Evolutionary conservation across 495 filamentous ascomycete genomes (phyloP).

Genomic region (Alectoria sarmentosa): DNA sequence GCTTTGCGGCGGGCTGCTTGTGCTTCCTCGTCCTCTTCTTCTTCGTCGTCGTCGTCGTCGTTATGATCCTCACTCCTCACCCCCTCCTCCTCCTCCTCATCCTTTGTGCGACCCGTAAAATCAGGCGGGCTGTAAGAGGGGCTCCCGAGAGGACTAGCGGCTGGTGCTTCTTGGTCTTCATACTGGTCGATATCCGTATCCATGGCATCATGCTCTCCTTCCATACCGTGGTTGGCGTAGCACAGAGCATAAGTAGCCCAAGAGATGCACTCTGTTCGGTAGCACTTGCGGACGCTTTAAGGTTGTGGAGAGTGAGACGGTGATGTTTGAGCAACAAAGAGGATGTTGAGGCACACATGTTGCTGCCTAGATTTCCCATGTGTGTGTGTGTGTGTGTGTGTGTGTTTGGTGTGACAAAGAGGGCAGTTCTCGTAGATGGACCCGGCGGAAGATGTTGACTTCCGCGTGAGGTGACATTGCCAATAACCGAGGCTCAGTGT

Average conservation of each 20-base stretch:
- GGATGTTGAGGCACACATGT: background rate
- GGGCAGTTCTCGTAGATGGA: background rate
- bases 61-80: background rate
- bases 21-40: background rate
- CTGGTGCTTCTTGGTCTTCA: background rate
- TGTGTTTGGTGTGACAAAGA: background rate
- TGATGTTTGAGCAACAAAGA: background rate
- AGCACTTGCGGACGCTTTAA: background rate
- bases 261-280: rapidly evolving
- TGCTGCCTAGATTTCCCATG: background rate
- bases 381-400: background rate
- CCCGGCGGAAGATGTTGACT: background rate
- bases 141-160: background rate
- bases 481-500: too few relatives aligned
- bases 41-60: background rate
- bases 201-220: background rate
- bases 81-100: background rate
- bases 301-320: background rate
- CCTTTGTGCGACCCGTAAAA: background rate
- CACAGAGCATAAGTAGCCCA: background rate
- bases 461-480: background rate
- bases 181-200: too few relatives aligned
- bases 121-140: background rate
- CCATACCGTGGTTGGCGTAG: background rate
- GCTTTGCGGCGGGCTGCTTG: background rate